Base-by-base conservation (phyloP, 495 filamentous ascomycete species). In the Hypoxylon fuscum region DNA sequence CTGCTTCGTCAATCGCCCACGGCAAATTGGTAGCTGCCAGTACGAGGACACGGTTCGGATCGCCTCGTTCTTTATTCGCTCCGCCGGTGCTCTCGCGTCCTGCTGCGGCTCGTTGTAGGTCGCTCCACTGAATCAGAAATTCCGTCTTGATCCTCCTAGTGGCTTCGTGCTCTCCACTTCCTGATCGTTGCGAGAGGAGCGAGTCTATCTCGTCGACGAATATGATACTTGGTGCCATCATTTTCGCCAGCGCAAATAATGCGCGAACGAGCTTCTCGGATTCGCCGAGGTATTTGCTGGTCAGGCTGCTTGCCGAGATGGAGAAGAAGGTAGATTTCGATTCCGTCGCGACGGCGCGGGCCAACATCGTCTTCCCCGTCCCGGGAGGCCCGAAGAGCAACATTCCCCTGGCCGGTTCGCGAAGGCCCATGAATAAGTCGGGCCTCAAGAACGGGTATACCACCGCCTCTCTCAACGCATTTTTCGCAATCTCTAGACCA, bases 161-260 rank as follows among this genome's bases (percentile, higher is more conserved):
- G 4, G 96, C 90, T 75, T 99, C 95, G 69, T 98, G 89, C 66
- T 99, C 95, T 5, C 92, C 87, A 2, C 84, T 86, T 0, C 92
- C 92, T 6, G 88, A 89, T 18, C 95, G 85, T 2, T 93, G 84
- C 0, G 92, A 96, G 1, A 99, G 81, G 4, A 99, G 77, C 1
- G 95, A 97, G 72, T 99, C 95, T 66, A 99, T 99, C 72, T 99
- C 95, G 68, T 99, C 95, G 5, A 99, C 93, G 63, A 99, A 99
- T 64, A 99, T 99, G 73, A 99, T 98, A 55, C 89, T 92, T 0
- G 95, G 95, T 0, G 95, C 94, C 22, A 98, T 85, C 14, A 87
- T 83, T 69, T 96, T 97, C 20, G 95, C 94, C 6, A 98, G 80
- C 0, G 86, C 86, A 69, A 99, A 99, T 14, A 98, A 82, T 1